These are phyloP conservation scores for Aspergillus sp. DNA, from an alignment of 2,329 filamentous ascomycete genomes.

Conservation along the genomic window DNA sequence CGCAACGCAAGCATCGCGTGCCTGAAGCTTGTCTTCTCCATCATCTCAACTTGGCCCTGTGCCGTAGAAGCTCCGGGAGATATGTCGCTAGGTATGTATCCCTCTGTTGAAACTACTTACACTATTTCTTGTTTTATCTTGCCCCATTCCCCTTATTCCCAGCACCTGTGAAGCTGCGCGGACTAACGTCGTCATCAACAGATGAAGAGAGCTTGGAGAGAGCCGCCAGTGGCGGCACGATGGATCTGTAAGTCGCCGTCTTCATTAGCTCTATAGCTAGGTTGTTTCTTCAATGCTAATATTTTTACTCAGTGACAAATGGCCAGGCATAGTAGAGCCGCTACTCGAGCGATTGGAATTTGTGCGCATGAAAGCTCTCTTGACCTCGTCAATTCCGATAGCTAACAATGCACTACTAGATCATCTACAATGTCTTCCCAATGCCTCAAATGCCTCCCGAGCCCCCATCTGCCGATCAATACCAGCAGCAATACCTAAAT, in stretches of 20 bases:
- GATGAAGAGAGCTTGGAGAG: constrained; percentile 56
- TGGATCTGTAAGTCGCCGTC: constrained; percentile 53
- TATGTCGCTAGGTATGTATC: constrained; percentile 31
- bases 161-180: not conserved
- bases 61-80: constrained; percentile 12
- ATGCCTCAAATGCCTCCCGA: constrained; percentile 59
- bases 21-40: constrained; percentile 13
- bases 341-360: constrained; percentile 69
- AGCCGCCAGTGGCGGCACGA: constrained; percentile 58
- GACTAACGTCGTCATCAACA: constrained; percentile 18
- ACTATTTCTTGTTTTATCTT: not conserved
- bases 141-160: not conserved
- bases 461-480: constrained; percentile 33
- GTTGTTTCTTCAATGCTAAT: constrained; percentile 28
- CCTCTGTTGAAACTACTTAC: not conserved
- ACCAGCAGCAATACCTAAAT: constrained; percentile 24
- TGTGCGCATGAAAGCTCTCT: constrained; percentile 38
- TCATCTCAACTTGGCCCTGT: constrained; percentile 8
- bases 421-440: constrained; percentile 72
- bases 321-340: constrained; percentile 66
- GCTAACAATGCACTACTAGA: constrained; percentile 52
- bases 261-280: not conserved
- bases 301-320: constrained; percentile 58
- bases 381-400: not conserved
- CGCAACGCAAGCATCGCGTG: not conserved